Evolutionary conservation across 352 stramenopile genomes (phyloP).

Genomic region (Phytophthora podocarpi): DNA sequence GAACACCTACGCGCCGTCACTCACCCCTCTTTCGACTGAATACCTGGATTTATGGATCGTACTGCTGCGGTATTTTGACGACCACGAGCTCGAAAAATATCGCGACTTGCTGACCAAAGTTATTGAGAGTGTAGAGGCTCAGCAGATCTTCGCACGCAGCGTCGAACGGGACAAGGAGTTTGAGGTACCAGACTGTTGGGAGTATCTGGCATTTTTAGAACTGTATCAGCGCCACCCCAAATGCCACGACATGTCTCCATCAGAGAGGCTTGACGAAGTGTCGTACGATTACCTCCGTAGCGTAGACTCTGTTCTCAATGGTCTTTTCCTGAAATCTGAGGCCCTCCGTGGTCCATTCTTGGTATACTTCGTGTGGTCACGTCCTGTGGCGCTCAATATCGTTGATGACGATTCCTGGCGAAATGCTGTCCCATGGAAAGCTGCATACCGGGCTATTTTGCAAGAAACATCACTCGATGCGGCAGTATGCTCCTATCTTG

Average conservation of each 20-base stretch:
- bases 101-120: slow-evolving; percentile 42
- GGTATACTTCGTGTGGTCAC: slow-evolving; percentile 55
- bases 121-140: slow-evolving; percentile 44
- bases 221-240: slow-evolving; percentile 31
- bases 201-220: slow-evolving; percentile 39
- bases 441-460: slow-evolving; percentile 38
- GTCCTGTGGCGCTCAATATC: slow-evolving; percentile 38
- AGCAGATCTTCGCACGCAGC: slow-evolving; percentile 25
- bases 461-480: slow-evolving; percentile 34
- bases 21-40: slow-evolving; percentile 31
- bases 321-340: slow-evolving; percentile 31
- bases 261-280: slow-evolving; percentile 18
- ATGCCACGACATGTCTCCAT: slow-evolving; percentile 27
- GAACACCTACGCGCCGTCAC: slow-evolving; percentile 39
- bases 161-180: slow-evolving; percentile 26
- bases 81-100: slow-evolving; percentile 57
- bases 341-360: slow-evolving; percentile 43
- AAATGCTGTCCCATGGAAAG: slow-evolving; percentile 49
- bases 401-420: slow-evolving; percentile 42
- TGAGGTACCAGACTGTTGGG: slow-evolving; percentile 34
- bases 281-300: slow-evolving; percentile 30
- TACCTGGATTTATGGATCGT: slow-evolving; percentile 54
- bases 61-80: slow-evolving; percentile 51
- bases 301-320: slow-evolving; percentile 27
- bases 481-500: slow-evolving; percentile 37